Evolutionary conservation across 2,329 filamentous ascomycete species (phyloP), one percentile per base, ranked within the genome.

Genomic region (Stachybotrys chlorohalonatus): DNA sequence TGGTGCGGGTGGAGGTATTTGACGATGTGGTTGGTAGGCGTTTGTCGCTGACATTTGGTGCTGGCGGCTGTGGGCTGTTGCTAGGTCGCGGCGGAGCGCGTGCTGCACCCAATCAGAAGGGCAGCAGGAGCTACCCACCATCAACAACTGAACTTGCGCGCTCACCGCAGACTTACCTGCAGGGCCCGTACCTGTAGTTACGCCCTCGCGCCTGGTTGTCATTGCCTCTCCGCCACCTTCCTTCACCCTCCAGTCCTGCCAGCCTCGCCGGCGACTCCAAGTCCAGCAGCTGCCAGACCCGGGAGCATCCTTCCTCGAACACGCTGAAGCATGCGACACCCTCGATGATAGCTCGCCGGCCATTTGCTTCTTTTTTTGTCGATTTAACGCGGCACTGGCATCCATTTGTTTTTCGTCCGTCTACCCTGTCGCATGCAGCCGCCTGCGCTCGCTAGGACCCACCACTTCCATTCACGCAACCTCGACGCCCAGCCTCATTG

Each of bases 391-490:
- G 53, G 54, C 51, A 54, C 53, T 56, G 36, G 13, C 36, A 42
- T 42, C 13, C 24, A 24, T 24, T 24, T 24, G 24, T 42, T 54
- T 51, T 53, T 31, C 30, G 49, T 55, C 53, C 54, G 55, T 55
- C 49, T 54, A 54, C 54, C 53, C 55, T 55, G 45, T 53, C 56
- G 8, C 36, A 24, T 24, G 24, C 24, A 24, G 24, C 36, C 36
- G 36, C 36, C 36, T 42, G 36, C 56, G 54, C 53, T 59, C 55
- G 50, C 47, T 49, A 32, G 62, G 61, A 61, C 61, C 62, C 59
- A 59, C 58, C 59, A 55, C 60, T 60, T 39, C 55, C 55, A 56
- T 57, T 63, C 63, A 60, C 59, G 54, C 62, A 62, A 55, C 57
- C 53, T 57, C 62, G 57, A 9, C 36, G 36, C 36, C 36, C 36